Evolutionary conservation across 164 flowering plant species (phyloP).

Genomic region (Dillenia suffruticosa): DNA sequence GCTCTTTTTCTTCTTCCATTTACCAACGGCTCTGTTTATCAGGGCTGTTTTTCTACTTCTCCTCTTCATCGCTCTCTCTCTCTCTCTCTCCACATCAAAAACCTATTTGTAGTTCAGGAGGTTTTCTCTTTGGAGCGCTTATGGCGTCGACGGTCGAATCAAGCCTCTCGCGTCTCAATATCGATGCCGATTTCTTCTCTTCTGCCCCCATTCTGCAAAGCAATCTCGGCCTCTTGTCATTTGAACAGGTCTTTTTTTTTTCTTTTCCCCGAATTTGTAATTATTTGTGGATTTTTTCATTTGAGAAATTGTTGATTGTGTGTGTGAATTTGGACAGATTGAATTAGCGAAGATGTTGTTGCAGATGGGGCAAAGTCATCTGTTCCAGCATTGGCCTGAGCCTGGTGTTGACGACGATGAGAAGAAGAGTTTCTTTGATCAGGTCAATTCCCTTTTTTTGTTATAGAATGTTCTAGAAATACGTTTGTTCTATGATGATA

Average conservation of each 20-base stretch:
- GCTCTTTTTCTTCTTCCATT: no score
- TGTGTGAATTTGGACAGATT: conserved; percentile 31
- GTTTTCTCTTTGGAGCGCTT: no score
- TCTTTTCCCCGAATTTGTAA: neutral
- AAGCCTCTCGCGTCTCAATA: conserved; percentile 29
- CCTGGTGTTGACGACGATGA: conserved; percentile 71
- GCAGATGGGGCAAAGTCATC: conserved; percentile 70
- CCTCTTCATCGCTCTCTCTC: no score
- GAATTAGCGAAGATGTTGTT: conserved; percentile 69
- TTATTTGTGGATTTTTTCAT: neutral
- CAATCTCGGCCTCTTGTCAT: conserved; percentile 56
- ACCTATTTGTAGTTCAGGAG: no score
- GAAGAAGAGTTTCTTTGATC: conserved; percentile 67
- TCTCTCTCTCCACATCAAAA: no score
- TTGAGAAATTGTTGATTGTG: neutral
- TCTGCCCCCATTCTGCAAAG: conserved; percentile 50
- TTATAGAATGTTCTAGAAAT: no score
- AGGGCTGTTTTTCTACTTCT: no score
- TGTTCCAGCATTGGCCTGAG: conserved; percentile 78
- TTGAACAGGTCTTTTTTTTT: conserved; percentile 40
- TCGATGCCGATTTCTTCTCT: conserved; percentile 36
- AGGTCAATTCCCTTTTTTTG: conserved; percentile 31
- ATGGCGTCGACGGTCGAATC: conserved; percentile 43
- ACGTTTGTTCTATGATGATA: no score
- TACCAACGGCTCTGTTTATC: no score